phyloP scores from a whole-genome alignment of 2,329 filamentous ascomycete species.

The Aureobasidium leucospermi region DNA sequence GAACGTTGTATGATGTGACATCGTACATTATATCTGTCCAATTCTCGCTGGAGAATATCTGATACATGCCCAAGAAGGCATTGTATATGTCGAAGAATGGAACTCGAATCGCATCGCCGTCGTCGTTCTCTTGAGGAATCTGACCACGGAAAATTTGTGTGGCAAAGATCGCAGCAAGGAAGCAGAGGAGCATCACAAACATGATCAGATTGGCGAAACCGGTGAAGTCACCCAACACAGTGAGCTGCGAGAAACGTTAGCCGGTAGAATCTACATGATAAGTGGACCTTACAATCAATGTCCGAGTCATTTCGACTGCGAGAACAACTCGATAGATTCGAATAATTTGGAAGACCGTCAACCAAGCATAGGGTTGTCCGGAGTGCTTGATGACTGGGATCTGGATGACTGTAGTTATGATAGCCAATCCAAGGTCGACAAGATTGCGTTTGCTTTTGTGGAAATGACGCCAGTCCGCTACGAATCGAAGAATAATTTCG shows the following conservation, averaged over 20 bases:
- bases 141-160: slow-evolving; percentile 87
- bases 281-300: slow-evolving; percentile 57
- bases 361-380: slow-evolving; percentile 70
- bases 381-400: slow-evolving; percentile 71
- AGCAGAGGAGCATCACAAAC: slow-evolving; percentile 94
- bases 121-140: slow-evolving; percentile 54
- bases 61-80: slow-evolving; percentile 95
- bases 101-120: slow-evolving; percentile 58
- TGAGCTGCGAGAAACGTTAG: slow-evolving; percentile 33
- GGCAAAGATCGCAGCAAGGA: slow-evolving; percentile 87
- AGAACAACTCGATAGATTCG: slow-evolving; percentile 87
- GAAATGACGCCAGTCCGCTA: slow-evolving; percentile 73
- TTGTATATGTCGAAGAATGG: slow-evolving; percentile 91
- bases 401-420: slow-evolving; percentile 78
- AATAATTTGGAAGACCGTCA: slow-evolving; percentile 88
- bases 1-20: slow-evolving; percentile 61
- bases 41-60: slow-evolving; percentile 89
- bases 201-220: slow-evolving; percentile 93
- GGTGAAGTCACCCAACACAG: slow-evolving; percentile 82
- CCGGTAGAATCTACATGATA: slow-evolving; percentile 4
- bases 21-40: slow-evolving; percentile 87
- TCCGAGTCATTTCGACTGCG: slow-evolving; percentile 77
- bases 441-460: slow-evolving; percentile 66
- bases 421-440: slow-evolving; percentile 70
- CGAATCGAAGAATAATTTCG: slow-evolving; percentile 76